These are phyloP conservation scores for Ophiocordyceps sinensis DNA, from an alignment of 2,329 filamentous ascomycete species.

Conservation along the genomic window DNA sequence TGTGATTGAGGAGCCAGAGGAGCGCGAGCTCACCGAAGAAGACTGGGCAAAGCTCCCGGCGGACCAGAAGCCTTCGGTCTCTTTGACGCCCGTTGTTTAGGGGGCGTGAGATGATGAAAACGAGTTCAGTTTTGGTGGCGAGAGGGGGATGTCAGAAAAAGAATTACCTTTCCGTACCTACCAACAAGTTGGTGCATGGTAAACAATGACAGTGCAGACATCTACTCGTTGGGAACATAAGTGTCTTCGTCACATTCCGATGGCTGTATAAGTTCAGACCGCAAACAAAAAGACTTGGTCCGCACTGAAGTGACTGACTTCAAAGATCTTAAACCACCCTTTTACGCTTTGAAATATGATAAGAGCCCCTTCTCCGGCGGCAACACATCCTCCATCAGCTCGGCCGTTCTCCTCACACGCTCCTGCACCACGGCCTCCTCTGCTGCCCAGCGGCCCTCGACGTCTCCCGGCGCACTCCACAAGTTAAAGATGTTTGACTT, in stretches of 20 bases:
- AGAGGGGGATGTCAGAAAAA: too few species aligned
- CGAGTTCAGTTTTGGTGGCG: too few species aligned
- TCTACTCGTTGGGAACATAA: too few species aligned
- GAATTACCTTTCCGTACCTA: too few species aligned
- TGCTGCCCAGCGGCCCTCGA: constrained; percentile 34
- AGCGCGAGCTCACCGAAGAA: constrained; percentile 8
- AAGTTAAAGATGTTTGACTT: constrained; percentile 19
- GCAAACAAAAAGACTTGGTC: not conserved
- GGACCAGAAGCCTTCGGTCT: not conserved
- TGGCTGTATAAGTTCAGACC: too few species aligned
- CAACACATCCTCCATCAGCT: constrained; percentile 34
- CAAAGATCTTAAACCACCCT: not conserved
- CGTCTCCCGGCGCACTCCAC: constrained; percentile 19
- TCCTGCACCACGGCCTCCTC: constrained; percentile 41
- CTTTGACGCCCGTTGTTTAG: not conserved
- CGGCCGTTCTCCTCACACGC: constrained; percentile 32
- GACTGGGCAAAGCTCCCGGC: constrained; percentile 17
- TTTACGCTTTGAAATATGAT: constrained; percentile 25
- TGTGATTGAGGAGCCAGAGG: constrained; percentile 11
- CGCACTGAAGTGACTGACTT: not conserved
- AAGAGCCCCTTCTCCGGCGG: constrained; percentile 19
- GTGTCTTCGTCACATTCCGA: too few species aligned
- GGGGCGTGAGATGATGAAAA: not conserved
- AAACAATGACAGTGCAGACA: too few species aligned
- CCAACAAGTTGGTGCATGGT: too few species aligned